Base-by-base conservation (phyloP, 768 basidiomycete species). In the Galerina marginata region DNA sequence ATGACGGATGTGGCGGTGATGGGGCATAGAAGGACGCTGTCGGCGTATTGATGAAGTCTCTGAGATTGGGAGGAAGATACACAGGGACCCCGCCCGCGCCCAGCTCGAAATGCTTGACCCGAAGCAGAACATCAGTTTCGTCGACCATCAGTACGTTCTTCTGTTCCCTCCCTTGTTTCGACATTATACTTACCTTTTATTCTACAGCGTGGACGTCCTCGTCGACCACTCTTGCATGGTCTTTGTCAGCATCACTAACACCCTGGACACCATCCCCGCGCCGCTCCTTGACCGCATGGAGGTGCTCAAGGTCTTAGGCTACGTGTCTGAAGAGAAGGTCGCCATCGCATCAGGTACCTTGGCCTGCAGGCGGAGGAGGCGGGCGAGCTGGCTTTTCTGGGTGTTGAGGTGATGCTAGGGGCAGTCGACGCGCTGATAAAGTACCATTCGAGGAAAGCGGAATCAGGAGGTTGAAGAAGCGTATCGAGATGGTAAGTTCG, bases 1-100 rank as follows among this genome's bases (percentile, higher is more conserved):
- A 75, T 99, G 71, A 94, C 94, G 48, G 97, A 99, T 72, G 95
- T 99, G 0, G 97, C 97, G 56, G 97, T 98, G 83, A 98, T 99
- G 77, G 97, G 97, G 1, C 97, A 99, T 71, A 79, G 97, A 68
- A 80, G 97, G 72, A 99, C 96, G n/a, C 98, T 71, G 93, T 96
- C 54, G 93, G 92, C 54, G 95, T 95, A 0, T 81, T 60, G 95
- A 98, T 65, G 95, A 98, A 72, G 91, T 98, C 14, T 95, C 96
- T 77, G 97, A 97, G 80, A 94, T 97, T 58, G 93, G 93, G 15
- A 80, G 92, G 40, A 95, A 93, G 0, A 86, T 90, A 61, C 96
- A 96, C 66, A 95, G 95, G 0, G 95, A 98, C 72, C 95, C 95
- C 10, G 86, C 93, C 0, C 94, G 93, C 65, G 95, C 95, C 0